These are phyloP conservation scores for Arctium lappa DNA, from an alignment of 129 eudicot genomes.

Conservation along the genomic window DNA sequence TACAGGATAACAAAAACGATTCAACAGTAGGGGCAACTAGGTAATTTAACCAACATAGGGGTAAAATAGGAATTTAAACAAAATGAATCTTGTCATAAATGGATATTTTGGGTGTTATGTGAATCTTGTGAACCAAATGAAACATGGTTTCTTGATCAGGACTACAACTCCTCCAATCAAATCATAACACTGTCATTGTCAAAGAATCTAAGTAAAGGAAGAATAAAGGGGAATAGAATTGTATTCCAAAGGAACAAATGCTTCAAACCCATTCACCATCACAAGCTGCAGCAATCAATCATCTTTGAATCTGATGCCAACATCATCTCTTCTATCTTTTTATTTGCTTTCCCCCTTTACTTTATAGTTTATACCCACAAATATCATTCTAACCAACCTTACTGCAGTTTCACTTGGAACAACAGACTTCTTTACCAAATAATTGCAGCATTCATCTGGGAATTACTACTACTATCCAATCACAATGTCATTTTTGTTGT, in stretches of 20 bases:
- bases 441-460: neutral
- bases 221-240: constrained; percentile 22
- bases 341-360: constrained; percentile 14
- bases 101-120: too few species aligned
- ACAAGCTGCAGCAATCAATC: constrained; percentile 11
- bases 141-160: neutral
- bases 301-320: constrained; percentile 42
- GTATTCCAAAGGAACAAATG: constrained; percentile 30
- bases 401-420: neutral
- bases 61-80: neutral
- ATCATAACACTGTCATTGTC: constrained; percentile 7
- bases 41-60: neutral
- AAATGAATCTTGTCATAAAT: too few species aligned
- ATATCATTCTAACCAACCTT: neutral
- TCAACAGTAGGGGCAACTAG: too few species aligned
- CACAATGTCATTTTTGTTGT: neutral
- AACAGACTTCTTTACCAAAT: neutral
- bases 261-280: constrained; percentile 13
- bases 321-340: constrained; percentile 19
- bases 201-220: constrained; percentile 16
- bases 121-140: neutral
- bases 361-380: neutral
- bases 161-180: neutral
- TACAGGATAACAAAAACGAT: too few species aligned
- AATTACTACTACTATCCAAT: constrained; percentile 3